Evolutionary conservation across 768 basidiomycete species (phyloP).

Genomic region (Suillus discolor): DNA sequence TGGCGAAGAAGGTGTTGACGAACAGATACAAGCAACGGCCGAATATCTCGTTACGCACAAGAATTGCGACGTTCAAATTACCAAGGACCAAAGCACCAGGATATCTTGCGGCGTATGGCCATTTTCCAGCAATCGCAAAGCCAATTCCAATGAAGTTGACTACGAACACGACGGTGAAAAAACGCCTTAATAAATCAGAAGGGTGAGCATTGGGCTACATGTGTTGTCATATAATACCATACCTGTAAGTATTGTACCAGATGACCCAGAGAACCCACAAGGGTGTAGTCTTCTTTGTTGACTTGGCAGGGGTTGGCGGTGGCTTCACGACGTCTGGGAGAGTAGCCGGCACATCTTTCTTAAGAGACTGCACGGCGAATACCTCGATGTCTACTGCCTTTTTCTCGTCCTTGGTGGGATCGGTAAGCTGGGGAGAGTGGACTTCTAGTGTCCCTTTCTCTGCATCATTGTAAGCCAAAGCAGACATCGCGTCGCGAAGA

Average conservation of each 20-base stretch:
- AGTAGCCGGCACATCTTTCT: constrained; percentile 43
- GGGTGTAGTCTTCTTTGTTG: constrained; percentile 57
- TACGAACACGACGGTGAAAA: constrained; percentile 63
- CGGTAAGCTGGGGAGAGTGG: constrained; percentile 33
- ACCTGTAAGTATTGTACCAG: constrained; percentile 85
- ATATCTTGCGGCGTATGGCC: constrained; percentile 67
- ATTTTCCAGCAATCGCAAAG: constrained; percentile 63
- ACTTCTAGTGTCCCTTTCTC: constrained; percentile 59
- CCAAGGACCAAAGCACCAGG: constrained; percentile 75
- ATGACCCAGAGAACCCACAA: constrained; percentile 62
- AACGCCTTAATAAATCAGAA: constrained; percentile 52
- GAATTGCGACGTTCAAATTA: constrained; percentile 70
- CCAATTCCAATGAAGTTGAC: constrained; percentile 63
- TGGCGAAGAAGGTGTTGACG: constrained; percentile 75
- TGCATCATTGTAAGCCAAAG: constrained; percentile 46
- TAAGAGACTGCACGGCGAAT: constrained; percentile 37
- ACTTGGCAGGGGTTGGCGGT: constrained; percentile 37
- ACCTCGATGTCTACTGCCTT: constrained; percentile 33
- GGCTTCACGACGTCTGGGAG: constrained; percentile 38
- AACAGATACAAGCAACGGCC: constrained; percentile 71
- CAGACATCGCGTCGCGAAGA: constrained; percentile 42
- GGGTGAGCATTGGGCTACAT: neutral
- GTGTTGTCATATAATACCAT: constrained; percentile 15
- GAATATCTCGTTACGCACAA: constrained; percentile 83
- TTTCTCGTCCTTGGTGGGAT: constrained; percentile 42